Conservation (phyloP, 1,284 basidiomycete genomes). For the Trametes hirsuta region DNA sequence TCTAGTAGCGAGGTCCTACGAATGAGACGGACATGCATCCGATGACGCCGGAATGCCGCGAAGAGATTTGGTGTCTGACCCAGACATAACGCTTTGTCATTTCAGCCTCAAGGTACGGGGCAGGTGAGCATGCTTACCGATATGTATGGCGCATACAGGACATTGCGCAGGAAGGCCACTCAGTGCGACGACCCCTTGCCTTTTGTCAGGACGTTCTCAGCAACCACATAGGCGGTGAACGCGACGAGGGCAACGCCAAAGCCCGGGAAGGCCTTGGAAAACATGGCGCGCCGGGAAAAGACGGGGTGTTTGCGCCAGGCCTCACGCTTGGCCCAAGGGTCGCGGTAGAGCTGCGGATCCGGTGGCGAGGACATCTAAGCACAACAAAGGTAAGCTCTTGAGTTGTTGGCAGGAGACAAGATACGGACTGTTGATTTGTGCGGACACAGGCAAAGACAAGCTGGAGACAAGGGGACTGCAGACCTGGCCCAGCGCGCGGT, state of each 20-base stretch:
- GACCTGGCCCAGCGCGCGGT: neutral
- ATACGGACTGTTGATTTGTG: slow-evolving; percentile 12
- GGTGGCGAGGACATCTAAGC: slow-evolving; percentile 50
- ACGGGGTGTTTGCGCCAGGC: slow-evolving; percentile 91
- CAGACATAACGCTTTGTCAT: neutral
- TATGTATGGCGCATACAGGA: neutral
- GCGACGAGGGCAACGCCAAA: slow-evolving; percentile 90
- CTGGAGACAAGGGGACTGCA: neutral
- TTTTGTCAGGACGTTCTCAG: slow-evolving; percentile 64
- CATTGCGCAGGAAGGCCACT: neutral
- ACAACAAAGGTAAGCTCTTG: slow-evolving; percentile 9
- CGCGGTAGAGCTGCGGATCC: slow-evolving; percentile 74
- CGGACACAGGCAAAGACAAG: slow-evolving; percentile 1
- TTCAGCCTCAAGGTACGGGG: neutral
- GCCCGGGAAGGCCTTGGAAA: slow-evolving; percentile 88
- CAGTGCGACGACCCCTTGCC: slow-evolving; percentile 22
- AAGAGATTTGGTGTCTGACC: neutral
- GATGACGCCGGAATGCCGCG: neutral
- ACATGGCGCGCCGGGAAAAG: slow-evolving; percentile 85
- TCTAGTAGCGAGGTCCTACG: neutral
- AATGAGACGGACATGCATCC: neutral
- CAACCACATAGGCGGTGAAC: slow-evolving; percentile 88
- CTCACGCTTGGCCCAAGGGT: slow-evolving; percentile 94
- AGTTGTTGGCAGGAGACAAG: neutral
- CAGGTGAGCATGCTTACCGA: neutral